Percentiles rank a stretch among this genome's conserved stretches.
Conservation (phyloP, 2,329 filamentous ascomycete species). For the Exophiala mesophila region DNA sequence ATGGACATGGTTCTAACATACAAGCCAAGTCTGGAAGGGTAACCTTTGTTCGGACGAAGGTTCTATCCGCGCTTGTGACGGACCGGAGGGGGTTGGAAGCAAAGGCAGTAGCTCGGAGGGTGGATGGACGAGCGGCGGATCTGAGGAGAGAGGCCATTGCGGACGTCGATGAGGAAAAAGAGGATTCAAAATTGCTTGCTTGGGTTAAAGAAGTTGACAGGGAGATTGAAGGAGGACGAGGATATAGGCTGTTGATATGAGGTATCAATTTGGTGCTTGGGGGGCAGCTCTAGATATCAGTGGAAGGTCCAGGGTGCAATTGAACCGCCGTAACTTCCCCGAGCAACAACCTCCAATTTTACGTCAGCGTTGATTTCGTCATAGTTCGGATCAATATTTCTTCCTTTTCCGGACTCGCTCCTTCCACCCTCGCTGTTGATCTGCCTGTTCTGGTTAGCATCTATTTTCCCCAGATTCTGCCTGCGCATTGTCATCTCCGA, state of each 20-base stretch:
- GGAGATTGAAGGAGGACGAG: background rate
- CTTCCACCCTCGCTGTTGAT: background rate
- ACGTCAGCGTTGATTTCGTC: background rate
- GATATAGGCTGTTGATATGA: too few species aligned
- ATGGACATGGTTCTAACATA: constrained; percentile 40
- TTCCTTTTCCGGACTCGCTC: background rate
- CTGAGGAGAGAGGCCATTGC: constrained; percentile 74
- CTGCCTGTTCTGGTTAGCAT: background rate
- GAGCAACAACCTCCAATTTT: background rate
- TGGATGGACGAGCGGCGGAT: constrained; percentile 63
- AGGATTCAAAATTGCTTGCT: background rate
- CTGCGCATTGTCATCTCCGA: background rate
- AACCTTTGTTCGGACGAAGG: constrained; percentile 79
- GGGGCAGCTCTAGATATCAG: too few species aligned
- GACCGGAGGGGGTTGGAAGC: constrained; percentile 51
- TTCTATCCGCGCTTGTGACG: constrained; percentile 60
- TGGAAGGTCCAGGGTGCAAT: too few species aligned
- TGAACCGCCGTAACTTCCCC: too few species aligned
- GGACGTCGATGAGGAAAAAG: background rate
- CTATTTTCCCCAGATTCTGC: background rate
- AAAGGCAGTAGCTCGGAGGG: constrained; percentile 57
- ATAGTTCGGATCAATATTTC: background rate
- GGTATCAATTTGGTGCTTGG: too few species aligned
- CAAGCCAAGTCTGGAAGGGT: constrained; percentile 85
- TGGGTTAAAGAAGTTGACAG: background rate